Base-by-base conservation (phyloP, 768 basidiomycete genomes). In the Hysterangium stoloniferum region DNA sequence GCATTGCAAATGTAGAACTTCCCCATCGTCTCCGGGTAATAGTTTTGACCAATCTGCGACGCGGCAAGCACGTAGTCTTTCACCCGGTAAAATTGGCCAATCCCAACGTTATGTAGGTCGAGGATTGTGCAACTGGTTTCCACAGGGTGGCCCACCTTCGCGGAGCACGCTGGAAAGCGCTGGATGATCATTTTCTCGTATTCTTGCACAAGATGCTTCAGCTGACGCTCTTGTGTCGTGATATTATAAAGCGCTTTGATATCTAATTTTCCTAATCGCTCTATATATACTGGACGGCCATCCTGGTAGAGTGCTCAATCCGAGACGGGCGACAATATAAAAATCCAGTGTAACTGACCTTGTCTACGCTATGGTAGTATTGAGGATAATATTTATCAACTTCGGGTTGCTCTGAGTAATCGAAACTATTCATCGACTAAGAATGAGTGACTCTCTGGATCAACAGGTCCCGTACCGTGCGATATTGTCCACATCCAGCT, bases 1-100 rank as follows among this genome's bases (percentile, higher is more conserved):
- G 91, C 88, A 62, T 98, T 97, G 77, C 96, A 87, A 76, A 98
- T 93, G 75, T 89, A 99, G 73, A 99, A 97, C 64, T 88, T 90
- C 71, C 95, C 95, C 95, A 97, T 91, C 57, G 76, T 80, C 66
- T 95, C 90, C 1, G 92, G 89, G 66, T 93, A 98, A 57, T 86
- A 75, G 71, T 96, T 79, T 66, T 96, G 93, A 9, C 90, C 89
- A 66, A 99, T 84, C 24, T 64, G 62, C 0, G 85, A 71, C 0
- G 92, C 87, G 19, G 77, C 66, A 54, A 73, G 76, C 36, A 98
- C 86, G 72, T 92, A 95, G 68, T 89, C 86, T 70, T 90, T 94
- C 69, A 98, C 93, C 61, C 78, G 79, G 66, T 84, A 93, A 64
- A 97, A 98, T 63, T 80, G 80, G 55, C 76, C 66, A 54, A 98